Evolutionary conservation across 2,329 filamentous ascomycete species (phyloP).

Genomic region (Alternaria triticina): DNA sequence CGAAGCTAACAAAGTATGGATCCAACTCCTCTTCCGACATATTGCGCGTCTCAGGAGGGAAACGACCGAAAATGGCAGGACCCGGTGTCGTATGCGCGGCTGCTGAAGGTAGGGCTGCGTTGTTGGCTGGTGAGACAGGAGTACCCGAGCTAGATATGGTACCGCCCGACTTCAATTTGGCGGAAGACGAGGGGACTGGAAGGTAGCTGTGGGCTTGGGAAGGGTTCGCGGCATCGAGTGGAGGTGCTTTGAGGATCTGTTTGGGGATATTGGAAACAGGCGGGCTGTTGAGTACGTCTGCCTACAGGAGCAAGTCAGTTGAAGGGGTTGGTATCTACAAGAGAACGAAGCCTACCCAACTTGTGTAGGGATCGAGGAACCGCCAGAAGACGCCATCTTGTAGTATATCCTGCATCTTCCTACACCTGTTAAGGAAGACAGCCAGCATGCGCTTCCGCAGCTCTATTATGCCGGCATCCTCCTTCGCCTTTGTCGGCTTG

Average conservation of each 20-base stretch:
- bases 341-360: slow-evolving; percentile 73
- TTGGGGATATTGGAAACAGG: slow-evolving; percentile 92
- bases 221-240: slow-evolving; percentile 91
- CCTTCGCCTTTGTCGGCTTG: slow-evolving; percentile 96
- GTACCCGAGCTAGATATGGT: slow-evolving; percentile 57
- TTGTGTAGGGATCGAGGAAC: slow-evolving; percentile 96
- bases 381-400: slow-evolving; percentile 97
- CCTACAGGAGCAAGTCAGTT: slow-evolving; percentile 61
- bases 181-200: slow-evolving; percentile 82
- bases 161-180: slow-evolving; percentile 74
- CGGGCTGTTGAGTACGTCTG: slow-evolving; percentile 91
- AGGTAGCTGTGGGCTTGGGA: slow-evolving; percentile 85
- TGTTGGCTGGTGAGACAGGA: slow-evolving; percentile 60
- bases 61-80: slow-evolving; percentile 74
- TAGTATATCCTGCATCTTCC: slow-evolving; percentile 87
- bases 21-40: slow-evolving; percentile 90
- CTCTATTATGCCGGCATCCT: slow-evolving; percentile 96
- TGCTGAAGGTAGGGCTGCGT: slow-evolving; percentile 57
- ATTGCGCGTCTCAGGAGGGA: slow-evolving; percentile 78
- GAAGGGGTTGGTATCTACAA: not conserved
- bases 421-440: slow-evolving; percentile 92
- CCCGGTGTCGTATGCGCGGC: slow-evolving; percentile 65
- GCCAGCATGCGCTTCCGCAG: slow-evolving; percentile 95
- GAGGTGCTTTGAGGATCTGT: slow-evolving; percentile 92
- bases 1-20: slow-evolving; percentile 94